Evolutionary conservation across 2,329 filamentous ascomycete genomes (phyloP).

Genomic region (Monosporascus sp.): DNA sequence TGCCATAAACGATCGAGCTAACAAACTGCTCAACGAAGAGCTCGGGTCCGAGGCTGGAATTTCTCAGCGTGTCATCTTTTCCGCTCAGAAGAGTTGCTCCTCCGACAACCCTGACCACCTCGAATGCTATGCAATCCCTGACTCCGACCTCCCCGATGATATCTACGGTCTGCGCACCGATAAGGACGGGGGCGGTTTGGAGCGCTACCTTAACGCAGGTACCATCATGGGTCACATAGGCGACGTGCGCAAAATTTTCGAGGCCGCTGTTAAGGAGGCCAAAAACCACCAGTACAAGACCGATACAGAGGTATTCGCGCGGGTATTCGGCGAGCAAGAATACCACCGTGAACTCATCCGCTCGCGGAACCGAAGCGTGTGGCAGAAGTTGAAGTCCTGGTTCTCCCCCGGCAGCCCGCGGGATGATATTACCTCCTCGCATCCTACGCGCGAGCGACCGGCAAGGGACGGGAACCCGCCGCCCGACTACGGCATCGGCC

Average conservation of each 20-base stretch:
- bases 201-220: slow-evolving; percentile 11
- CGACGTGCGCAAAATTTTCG: slow-evolving; percentile 5
- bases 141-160: slow-evolving; percentile 1
- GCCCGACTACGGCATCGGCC: slow-evolving; percentile 2
- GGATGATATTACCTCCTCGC: not conserved
- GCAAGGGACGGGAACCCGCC: not conserved
- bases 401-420: not conserved
- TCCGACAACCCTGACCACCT: not conserved
- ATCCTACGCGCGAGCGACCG: not conserved
- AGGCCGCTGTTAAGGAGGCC: slow-evolving; percentile 2
- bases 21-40: slow-evolving; percentile 3
- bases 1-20: slow-evolving; percentile 7
- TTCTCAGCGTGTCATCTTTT: slow-evolving; percentile 6
- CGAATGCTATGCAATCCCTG: slow-evolving; percentile 7
- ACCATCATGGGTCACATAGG: slow-evolving; percentile 9
- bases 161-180: slow-evolving; percentile 7
- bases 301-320: slow-evolving; percentile 20
- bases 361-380: slow-evolving; percentile 6
- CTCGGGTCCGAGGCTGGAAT: not conserved
- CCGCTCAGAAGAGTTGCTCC: slow-evolving; percentile 10
- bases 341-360: slow-evolving; percentile 22
- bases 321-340: slow-evolving; percentile 25
- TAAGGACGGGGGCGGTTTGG: not conserved
- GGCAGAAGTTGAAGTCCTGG: not conserved
- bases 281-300: not conserved